phyloP scores from a whole-genome alignment of 2,329 filamentous ascomycete species.

The Cladophialophora immunda region DNA sequence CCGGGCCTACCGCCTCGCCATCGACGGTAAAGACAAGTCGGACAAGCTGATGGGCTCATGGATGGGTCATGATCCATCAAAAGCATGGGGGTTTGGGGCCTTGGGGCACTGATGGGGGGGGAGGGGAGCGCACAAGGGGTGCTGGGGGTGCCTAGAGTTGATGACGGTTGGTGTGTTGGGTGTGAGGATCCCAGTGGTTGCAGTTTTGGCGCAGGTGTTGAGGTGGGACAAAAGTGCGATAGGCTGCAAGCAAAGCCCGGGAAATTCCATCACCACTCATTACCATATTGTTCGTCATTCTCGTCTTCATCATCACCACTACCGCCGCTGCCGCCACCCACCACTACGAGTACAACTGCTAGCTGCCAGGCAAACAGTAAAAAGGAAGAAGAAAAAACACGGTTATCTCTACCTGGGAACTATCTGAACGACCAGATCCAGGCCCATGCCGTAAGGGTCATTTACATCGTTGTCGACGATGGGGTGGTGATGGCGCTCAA shows the following conservation, averaged over 20 bases:
- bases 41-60: neutral
- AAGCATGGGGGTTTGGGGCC: constrained; percentile 5
- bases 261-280: constrained; percentile 6
- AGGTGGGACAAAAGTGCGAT: constrained; percentile 8
- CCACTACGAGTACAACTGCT: neutral
- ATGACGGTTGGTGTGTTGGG: neutral
- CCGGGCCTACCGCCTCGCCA: constrained; percentile 17
- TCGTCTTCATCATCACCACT: neutral
- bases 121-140: neutral
- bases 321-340: neutral
- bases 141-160: neutral
- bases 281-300: neutral
- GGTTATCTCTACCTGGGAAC: neutral
- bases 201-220: neutral
- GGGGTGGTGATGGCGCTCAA: too few species aligned
- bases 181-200: too few species aligned
- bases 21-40: neutral
- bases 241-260: constrained; percentile 12
- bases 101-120: neutral
- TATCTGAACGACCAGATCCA: too few species aligned
- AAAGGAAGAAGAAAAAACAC: constrained; percentile 1
- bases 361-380: neutral
- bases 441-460: too few species aligned
- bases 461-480: too few species aligned
- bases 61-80: neutral